Conservation (phyloP, 345 rosid genomes). For the Aegle marmelos region DNA sequence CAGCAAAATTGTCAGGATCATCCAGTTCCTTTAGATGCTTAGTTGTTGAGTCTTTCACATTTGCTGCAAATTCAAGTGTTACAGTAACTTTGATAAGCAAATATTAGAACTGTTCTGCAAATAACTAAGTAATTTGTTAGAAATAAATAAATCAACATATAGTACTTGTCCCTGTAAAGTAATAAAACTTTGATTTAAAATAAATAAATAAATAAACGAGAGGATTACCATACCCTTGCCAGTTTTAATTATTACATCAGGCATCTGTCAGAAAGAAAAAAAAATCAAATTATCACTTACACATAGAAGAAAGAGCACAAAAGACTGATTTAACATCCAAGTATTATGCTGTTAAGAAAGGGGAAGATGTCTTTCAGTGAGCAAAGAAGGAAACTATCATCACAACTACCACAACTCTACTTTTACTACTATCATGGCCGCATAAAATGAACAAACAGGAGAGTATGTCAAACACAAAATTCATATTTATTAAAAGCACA, state of each 20-base stretch:
- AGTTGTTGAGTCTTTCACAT: conserved; percentile 43
- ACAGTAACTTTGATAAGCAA: conserved; percentile 14
- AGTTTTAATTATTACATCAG: conserved; percentile 58
- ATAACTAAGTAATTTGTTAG: neutral
- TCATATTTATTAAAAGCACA: neutral
- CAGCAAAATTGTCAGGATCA: conserved; percentile 48
- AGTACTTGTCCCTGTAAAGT: neutral
- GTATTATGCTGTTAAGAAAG: neutral
- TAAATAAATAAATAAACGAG: neutral
- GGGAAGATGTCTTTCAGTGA: neutral
- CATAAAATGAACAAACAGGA: too few species aligned
- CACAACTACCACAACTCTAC: neutral
- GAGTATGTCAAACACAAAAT: neutral
- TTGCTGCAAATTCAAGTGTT: conserved; percentile 32
- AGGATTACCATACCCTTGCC: conserved; percentile 48
- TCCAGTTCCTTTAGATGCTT: conserved; percentile 50
- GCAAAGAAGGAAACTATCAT: neutral
- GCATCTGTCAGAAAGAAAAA: conserved; percentile 44
- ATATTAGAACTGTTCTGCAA: conserved; percentile 11
- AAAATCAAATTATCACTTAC: conserved; percentile 1
- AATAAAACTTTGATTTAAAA: neutral
- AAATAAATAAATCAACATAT: neutral
- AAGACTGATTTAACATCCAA: neutral
- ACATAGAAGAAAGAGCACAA: neutral
- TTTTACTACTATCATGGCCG: neutral